Percentiles rank a stretch among this genome's conserved stretches.
These are phyloP conservation scores for Haematococcus lacustris DNA, from an alignment of 139 green algal genomes.

Conservation along the genomic window DNA sequence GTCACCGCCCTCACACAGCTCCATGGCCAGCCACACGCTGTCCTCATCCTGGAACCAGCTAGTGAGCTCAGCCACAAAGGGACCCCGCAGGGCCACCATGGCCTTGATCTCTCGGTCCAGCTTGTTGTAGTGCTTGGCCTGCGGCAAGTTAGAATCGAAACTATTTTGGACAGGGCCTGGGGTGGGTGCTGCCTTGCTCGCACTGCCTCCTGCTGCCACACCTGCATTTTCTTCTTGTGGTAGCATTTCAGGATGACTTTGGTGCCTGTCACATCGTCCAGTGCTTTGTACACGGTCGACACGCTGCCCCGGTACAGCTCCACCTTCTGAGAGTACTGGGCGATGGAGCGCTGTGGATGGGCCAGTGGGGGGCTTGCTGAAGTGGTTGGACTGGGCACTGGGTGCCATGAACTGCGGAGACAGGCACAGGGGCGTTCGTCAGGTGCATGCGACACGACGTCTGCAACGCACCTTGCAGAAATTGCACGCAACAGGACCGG, in stretches of 20 bases:
- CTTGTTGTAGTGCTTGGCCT: slow-evolving; percentile 56
- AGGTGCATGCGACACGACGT: too few relatives aligned
- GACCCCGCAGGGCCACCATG: slow-evolving; percentile 17
- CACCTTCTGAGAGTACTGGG: slow-evolving; percentile 41
- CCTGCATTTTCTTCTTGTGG: slow-evolving; percentile 64
- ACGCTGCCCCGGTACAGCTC: slow-evolving; percentile 69
- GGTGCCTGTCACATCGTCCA: slow-evolving; percentile 29
- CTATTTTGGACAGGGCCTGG: too few relatives aligned
- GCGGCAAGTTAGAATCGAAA: too few relatives aligned
- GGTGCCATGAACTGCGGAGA: too few relatives aligned
- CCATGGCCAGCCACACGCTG: slow-evolving; percentile 68
- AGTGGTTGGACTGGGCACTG: too few relatives aligned
- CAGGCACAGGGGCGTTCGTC: too few relatives aligned
- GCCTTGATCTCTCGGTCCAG: slow-evolving; percentile 42
- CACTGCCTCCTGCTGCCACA: not conserved
- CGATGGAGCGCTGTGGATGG: too few relatives aligned
- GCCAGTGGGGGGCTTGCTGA: too few relatives aligned
- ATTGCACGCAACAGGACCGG: too few relatives aligned
- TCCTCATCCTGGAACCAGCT: slow-evolving; percentile 51
- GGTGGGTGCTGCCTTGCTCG: too few relatives aligned
- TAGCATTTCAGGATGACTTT: slow-evolving; percentile 77
- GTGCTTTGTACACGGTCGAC: slow-evolving; percentile 58
- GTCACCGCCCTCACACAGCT: slow-evolving; percentile 69
- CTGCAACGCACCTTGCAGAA: too few relatives aligned
- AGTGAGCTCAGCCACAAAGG: slow-evolving; percentile 51